phyloP scores from a whole-genome alignment of 1,139 yeast genomes.

The Saccharomycopsis hybrid region DNA sequence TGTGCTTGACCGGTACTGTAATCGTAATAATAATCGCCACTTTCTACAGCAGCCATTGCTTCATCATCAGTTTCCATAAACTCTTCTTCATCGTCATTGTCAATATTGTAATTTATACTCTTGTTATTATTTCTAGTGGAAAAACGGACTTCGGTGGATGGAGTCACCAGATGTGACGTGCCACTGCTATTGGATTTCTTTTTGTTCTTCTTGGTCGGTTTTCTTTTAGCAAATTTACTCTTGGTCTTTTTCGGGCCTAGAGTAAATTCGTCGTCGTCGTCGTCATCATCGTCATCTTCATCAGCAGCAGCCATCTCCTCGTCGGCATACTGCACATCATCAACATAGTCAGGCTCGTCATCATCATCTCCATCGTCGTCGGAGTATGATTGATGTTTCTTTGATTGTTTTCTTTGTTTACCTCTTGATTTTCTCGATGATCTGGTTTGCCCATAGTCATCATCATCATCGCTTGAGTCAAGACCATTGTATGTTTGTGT shows the following conservation, averaged over 20 bases:
- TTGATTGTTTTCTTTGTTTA: conserved; percentile 1
- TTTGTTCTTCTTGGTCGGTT: conserved; percentile 23
- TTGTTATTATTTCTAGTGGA: conserved; percentile 64
- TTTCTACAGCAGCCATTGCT: conserved; percentile 34
- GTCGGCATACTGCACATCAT: conserved; percentile 20
- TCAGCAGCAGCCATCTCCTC: conserved; percentile 20
- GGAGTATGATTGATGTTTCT: background rate
- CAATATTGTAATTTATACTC: conserved; percentile 71
- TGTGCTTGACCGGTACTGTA: conserved; percentile 12
- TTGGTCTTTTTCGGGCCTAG: conserved; percentile 4
- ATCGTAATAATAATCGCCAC: conserved; percentile 37
- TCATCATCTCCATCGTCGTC: conserved; percentile 23
- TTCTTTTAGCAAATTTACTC: conserved; percentile 23
- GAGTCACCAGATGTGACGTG: background rate
- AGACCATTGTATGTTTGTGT: conserved; percentile 32
- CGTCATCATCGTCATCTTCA: conserved; percentile 26
- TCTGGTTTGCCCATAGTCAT: conserved; percentile 22
- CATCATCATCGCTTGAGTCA: conserved; percentile 24
- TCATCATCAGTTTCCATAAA: conserved; percentile 52
- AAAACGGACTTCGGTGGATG: conserved; percentile 53
- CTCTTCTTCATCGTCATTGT: conserved; percentile 52
- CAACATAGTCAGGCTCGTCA: conserved; percentile 26
- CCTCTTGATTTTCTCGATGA: background rate
- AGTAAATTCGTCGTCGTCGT: conserved; percentile 24
- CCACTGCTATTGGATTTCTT: conserved; percentile 29